Evolutionary conservation across 495 filamentous ascomycete genomes (phyloP).

Genomic region (Penicillium coprophilum): DNA sequence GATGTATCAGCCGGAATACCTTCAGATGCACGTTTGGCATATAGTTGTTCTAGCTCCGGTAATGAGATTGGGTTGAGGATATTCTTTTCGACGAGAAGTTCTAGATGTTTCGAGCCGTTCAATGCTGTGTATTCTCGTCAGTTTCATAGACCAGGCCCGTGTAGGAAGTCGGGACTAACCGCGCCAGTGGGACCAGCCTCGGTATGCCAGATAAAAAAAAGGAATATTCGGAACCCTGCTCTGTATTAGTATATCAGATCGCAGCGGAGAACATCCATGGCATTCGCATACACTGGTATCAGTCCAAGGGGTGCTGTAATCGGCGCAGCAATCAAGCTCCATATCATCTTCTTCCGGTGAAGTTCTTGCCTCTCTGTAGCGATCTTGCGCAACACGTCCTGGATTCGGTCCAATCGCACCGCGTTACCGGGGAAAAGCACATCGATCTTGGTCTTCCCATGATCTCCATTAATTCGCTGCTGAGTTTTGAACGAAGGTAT

Average conservation of each 20-base stretch:
- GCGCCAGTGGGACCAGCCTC: constrained; percentile 70
- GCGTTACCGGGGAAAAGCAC: constrained; percentile 74
- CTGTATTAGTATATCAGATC: constrained; percentile 11
- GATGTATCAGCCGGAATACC: constrained; percentile 24
- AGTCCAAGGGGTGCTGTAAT: constrained; percentile 78
- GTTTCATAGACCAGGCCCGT: not conserved
- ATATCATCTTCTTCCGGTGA: constrained; percentile 73
- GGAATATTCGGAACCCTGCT: constrained; percentile 87
- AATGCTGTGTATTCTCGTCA: constrained; percentile 52
- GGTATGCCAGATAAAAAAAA: constrained; percentile 91
- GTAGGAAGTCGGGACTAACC: constrained; percentile 37
- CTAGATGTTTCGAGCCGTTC: constrained; percentile 78
- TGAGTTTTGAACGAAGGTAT: constrained; percentile 79
- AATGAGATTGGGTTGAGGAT: constrained; percentile 65
- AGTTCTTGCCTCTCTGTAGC: constrained; percentile 74
- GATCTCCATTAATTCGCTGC: constrained; percentile 58
- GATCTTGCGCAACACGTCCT: constrained; percentile 59
- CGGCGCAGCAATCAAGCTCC: constrained; percentile 79
- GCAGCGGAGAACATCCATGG: not conserved
- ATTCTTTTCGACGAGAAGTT: constrained; percentile 71
- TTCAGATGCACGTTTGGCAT: constrained; percentile 49
- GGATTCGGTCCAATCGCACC: constrained; percentile 60
- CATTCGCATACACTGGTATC: constrained; percentile 71
- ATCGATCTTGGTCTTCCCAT: constrained; percentile 66
- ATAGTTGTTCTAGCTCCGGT: constrained; percentile 67